Percentiles rank a stretch among this genome's conserved stretches.
These are phyloP conservation scores for Skeletonema grethae DNA, from an alignment of 108 stramenopile species.

Conservation along the genomic window DNA sequence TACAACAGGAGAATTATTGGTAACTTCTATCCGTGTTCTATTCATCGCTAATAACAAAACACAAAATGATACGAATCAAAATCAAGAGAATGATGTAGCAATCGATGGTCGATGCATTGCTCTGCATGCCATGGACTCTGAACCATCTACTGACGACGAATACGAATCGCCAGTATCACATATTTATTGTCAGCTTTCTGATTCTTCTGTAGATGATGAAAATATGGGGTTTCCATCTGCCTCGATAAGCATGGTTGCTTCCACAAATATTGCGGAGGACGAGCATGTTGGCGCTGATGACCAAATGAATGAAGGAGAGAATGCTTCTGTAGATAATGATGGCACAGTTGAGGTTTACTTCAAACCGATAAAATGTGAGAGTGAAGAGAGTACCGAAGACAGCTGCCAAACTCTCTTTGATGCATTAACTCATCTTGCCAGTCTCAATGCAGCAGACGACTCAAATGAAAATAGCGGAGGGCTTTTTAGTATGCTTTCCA, in stretches of 20 bases:
- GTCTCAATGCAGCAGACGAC: conserved; percentile 58
- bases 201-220: conserved; percentile 13
- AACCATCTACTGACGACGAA: conserved; percentile 6
- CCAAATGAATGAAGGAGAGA: conserved; percentile 10
- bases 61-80: not conserved
- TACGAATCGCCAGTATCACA: conserved; percentile 6
- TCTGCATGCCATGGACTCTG: conserved; percentile 67
- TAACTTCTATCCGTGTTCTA: conserved; percentile 47
- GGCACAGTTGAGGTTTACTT: conserved; percentile 59
- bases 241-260: conserved; percentile 13
- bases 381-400: conserved; percentile 16
- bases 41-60: conserved; percentile 20
- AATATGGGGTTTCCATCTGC: conserved; percentile 24
- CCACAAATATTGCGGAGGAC: conserved; percentile 39
- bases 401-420: conserved; percentile 62
- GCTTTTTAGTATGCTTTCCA: conserved; percentile 40
- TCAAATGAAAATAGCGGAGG: conserved; percentile 42
- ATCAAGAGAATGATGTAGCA: conserved; percentile 49
- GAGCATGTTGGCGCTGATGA: not conserved
- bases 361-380: conserved; percentile 26
- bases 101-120: conserved; percentile 71
- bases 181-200: conserved; percentile 41
- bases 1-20: conserved; percentile 38
- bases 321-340: conserved; percentile 22
- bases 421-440: conserved; percentile 63